Evolutionary conservation across 2,329 filamentous ascomycete species (phyloP).

Genomic region (Fusarium mexicanum): DNA sequence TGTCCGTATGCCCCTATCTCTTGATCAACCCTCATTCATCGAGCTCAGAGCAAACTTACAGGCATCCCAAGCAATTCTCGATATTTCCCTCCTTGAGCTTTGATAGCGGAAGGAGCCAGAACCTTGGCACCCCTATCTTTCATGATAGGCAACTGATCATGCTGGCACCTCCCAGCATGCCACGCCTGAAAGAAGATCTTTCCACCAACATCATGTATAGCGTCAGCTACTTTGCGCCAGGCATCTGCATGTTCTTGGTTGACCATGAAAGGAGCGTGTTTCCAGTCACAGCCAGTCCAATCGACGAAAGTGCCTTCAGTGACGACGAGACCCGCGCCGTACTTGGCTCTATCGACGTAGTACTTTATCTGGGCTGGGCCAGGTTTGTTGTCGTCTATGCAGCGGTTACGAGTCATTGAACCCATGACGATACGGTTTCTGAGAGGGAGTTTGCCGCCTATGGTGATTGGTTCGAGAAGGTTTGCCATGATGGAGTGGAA

Average conservation of each 20-base stretch:
- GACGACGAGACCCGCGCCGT: neutral
- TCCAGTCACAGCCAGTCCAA: conserved; percentile 7
- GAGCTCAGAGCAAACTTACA: neutral
- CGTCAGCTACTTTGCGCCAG: neutral
- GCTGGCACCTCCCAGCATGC: conserved; percentile 14
- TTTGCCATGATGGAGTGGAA: neutral
- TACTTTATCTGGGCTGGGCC: neutral
- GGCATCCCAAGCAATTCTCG: neutral
- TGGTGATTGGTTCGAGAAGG: conserved; percentile 1
- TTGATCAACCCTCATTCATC: rapidly evolving
- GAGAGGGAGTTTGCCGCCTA: neutral
- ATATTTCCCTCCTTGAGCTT: neutral
- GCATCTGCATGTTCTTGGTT: neutral
- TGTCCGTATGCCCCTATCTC: neutral
- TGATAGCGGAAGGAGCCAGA: conserved; percentile 7
- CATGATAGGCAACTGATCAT: conserved; percentile 5
- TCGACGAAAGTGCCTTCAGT: conserved; percentile 7
- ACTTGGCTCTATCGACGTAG: conserved; percentile 1
- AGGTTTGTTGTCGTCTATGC: conserved; percentile 8
- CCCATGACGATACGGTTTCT: conserved; percentile 20
- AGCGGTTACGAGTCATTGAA: conserved; percentile 22
- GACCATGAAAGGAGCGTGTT: neutral
- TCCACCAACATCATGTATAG: neutral
- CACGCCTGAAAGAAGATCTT: conserved; percentile 19
- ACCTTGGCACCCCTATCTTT: neutral